A percentile compares a stretch with the other conserved stretches of the same genome.
Conservation (phyloP, 2,329 filamentous ascomycete species). For the Fragosphaeria purpurea region DNA sequence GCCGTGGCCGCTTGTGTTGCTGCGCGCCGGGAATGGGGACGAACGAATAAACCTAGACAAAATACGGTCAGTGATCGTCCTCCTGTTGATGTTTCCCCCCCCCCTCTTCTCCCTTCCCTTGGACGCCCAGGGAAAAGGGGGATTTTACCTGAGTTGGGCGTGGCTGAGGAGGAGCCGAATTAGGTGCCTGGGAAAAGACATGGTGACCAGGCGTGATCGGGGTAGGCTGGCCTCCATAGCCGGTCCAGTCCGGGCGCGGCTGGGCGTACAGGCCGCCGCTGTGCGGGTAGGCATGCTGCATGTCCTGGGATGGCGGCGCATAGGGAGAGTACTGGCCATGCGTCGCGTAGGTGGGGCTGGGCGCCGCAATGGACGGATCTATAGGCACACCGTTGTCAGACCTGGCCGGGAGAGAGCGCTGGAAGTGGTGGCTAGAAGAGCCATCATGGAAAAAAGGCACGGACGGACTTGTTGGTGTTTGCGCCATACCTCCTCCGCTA, state of each 20-base stretch:
- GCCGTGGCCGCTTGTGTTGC: slow-evolving; percentile 88
- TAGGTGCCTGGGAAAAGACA: slow-evolving; percentile 46
- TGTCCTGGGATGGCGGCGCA: slow-evolving; percentile 70
- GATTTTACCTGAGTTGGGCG: slow-evolving; percentile 48
- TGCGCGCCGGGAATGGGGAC: slow-evolving; percentile 94
- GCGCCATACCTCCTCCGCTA: slow-evolving; percentile 83
- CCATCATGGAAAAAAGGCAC: slow-evolving; percentile 72
- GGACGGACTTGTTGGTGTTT: slow-evolving; percentile 95
- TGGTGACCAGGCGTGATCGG: slow-evolving; percentile 42
- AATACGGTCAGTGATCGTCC: slow-evolving; percentile 7
- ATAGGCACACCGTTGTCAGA: slow-evolving; percentile 97
- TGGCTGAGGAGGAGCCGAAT: slow-evolving; percentile 43
- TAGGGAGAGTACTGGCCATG: slow-evolving; percentile 81
- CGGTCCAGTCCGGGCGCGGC: slow-evolving; percentile 64
- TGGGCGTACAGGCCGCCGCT: slow-evolving; percentile 55
- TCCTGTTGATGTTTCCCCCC: no score
- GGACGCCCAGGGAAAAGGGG: no score
- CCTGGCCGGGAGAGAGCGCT: slow-evolving; percentile 60
- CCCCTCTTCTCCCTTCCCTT: no score
- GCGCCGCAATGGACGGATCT: slow-evolving; percentile 95
- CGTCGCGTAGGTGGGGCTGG: slow-evolving; percentile 69
- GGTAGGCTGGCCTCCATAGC: slow-evolving; percentile 48
- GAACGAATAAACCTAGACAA: slow-evolving; percentile 84
- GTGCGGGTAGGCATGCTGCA: slow-evolving; percentile 67
- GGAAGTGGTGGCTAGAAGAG: slow-evolving; percentile 64